Base-by-base conservation (phyloP, 306 rosid species). In the Aeschynomene evenia region DNA sequence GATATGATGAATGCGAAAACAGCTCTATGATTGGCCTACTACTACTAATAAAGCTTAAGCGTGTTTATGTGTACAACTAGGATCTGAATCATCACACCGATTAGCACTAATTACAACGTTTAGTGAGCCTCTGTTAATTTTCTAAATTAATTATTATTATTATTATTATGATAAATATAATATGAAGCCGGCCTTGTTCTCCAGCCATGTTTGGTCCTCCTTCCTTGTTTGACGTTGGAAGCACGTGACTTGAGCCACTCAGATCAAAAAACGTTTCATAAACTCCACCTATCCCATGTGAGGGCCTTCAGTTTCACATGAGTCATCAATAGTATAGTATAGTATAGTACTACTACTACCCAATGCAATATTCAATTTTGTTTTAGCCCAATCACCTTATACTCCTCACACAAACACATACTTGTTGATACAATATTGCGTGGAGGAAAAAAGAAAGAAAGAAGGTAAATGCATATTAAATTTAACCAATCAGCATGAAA, bases 161-260 rank as follows among this genome's bases (percentile, higher is more conserved):
- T n/a, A n/a, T n/a, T n/a, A n/a, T n/a, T n/a, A n/a, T n/a, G n/a
- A n/a, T n/a, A n/a, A n/a, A n/a, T 63, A 63, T 22, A 81, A 67
- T 76, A 51, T 51, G 75, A 36, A 29, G 31, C 34, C 15, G 51
- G 3, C 69, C 56, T 22, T 49, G 46, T 43, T 31, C 63, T 29
- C 50, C 50, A 46, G 71, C 54, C 67, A 43, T 82, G 81, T 24
- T 77, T 63, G 55, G 63, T 1, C 37, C 20, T 81, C 90, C 82
- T 78, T 81, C 90, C 82, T 78, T 69, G 79, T 77, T 89, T 83
- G 76, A 73, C 78, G 94, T 81, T 45, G 71, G 43, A 4, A 79
- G 80, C 94, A 90, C 91, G 88, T 85, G 91, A 54, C 52, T 24
- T 4, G 37, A 21, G 23, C 26, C 54, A 59, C 60, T 58, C 42